Base-by-base conservation (phyloP, 2,329 filamentous ascomycete genomes). In the Fusarium nurragi region DNA sequence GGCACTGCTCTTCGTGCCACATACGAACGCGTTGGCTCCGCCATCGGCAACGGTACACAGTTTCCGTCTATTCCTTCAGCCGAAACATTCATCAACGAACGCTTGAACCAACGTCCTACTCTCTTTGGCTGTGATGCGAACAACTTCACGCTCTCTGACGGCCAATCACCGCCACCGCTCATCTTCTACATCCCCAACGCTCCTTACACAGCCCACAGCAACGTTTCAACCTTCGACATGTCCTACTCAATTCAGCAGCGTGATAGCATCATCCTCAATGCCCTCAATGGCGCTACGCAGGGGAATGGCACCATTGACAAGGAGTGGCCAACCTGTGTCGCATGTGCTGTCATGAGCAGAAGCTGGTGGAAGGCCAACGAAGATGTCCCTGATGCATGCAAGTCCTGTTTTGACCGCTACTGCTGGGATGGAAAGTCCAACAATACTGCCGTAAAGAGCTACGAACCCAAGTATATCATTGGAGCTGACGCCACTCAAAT, bases 361-460 rank as follows among this genome's bases (percentile, higher is more conserved):
- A 93, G 89, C 67, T 86, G 94, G 67, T 82, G 87, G 63, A 85
- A 92, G 45, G 94, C 91, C 0, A 81, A 83, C 16, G 90, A 90
- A 1, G 60, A 78, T 0, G 83, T 94, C 1, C 94, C 94, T 0
- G 81, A 84, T 1, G 86, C 86, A 6, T 99, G 95, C 80, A 82
- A 78, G 37, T 72, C 83, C 38, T 99, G 95, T 80, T 98, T 97
- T 76, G 68, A 81, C 12, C 77, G 81, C 13, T 97, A 97, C 80
- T 99, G 95, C 84, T 99, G 95, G 95, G 86, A 97, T 75, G 95
- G 95, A 18, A 91, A 86, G 18, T 54, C 77, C 9, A 73, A 76
- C 26, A 70, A 76, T 56, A 64, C 64, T 12, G 65, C 67, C 5
- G 72, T 76, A 0, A 83, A 68, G 64, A 68, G 54, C 9, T 78